Percentiles rank a stretch among this genome's conserved stretches.
These are phyloP conservation scores for Entonaema liquescens DNA, from an alignment of 495 filamentous ascomycete species.

Conservation along the genomic window DNA sequence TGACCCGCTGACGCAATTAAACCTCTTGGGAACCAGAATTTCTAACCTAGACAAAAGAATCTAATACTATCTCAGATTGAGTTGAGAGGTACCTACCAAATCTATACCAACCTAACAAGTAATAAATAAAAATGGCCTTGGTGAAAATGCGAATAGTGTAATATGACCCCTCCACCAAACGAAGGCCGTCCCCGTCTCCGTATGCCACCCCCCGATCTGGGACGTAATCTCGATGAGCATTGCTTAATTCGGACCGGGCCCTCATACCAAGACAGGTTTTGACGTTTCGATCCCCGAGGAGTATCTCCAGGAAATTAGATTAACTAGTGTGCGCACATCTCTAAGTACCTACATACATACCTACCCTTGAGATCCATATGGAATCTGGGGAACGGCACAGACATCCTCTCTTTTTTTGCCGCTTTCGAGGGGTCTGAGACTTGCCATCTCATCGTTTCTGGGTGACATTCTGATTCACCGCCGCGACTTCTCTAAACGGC, in stretches of 20 bases:
- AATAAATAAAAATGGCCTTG: neutral
- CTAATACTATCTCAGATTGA: neutral
- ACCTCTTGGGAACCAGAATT: slow-evolving; percentile 1
- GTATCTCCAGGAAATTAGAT: slow-evolving; percentile 18
- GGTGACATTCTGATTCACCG: slow-evolving; percentile 18
- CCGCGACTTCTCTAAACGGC: neutral
- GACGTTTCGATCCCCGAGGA: slow-evolving; percentile 10
- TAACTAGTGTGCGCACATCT: neutral
- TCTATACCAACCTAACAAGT: no score
- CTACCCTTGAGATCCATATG: neutral
- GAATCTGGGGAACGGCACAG: slow-evolving; percentile 7
- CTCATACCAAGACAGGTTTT: slow-evolving; percentile 2
- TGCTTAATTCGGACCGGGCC: slow-evolving; percentile 26
- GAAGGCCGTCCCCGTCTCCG: neutral
- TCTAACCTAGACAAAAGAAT: slow-evolving; percentile 3
- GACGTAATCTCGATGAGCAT: slow-evolving; percentile 33
- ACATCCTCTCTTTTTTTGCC: neutral
- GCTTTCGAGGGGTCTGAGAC: slow-evolving; percentile 1
- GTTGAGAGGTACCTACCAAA: neutral
- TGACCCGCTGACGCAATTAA: slow-evolving; percentile 39
- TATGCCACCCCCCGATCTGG: slow-evolving; percentile 19
- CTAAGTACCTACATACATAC: no score
- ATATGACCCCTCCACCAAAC: slow-evolving; percentile 6
- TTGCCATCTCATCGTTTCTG: neutral
- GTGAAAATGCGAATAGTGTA: slow-evolving; percentile 25